Conservation (phyloP, 768 basidiomycete species). For the Zangia roseola region DNA sequence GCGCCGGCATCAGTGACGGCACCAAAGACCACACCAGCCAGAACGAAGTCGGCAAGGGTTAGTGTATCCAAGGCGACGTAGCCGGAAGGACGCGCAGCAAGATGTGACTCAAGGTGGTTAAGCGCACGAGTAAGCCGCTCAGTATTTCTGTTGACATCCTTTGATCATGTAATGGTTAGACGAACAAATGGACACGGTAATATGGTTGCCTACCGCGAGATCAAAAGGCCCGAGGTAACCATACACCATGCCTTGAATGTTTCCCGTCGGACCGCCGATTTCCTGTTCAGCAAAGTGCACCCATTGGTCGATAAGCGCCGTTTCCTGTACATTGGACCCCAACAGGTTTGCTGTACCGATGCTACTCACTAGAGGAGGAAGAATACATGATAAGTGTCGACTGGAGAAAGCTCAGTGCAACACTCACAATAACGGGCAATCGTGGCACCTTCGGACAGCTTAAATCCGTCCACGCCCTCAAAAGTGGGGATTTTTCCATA, state of each 20-base stretch:
- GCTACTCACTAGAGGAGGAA: too few relatives aligned
- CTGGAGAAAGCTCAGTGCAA: too few relatives aligned
- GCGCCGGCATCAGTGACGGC: not conserved
- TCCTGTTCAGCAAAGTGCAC: conserved; percentile 20
- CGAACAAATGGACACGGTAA: not conserved
- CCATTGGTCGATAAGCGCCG: conserved; percentile 19
- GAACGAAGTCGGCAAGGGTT: conserved; percentile 19
- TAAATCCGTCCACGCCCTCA: conserved; percentile 14
- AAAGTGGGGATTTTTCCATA: conserved; percentile 17
- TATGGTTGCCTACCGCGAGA: conserved; percentile 7
- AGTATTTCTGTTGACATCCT: not conserved
- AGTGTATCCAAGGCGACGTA: conserved; percentile 15
- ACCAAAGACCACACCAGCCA: conserved; percentile 2
- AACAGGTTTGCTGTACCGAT: conserved; percentile 14
- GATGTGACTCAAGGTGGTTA: conserved; percentile 13
- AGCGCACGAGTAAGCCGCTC: conserved; percentile 8
- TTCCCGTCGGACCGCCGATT: not conserved
- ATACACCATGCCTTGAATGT: not conserved
- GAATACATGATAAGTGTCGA: not conserved
- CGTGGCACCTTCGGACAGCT: conserved; percentile 11
- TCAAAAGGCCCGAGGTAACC: conserved; percentile 1
- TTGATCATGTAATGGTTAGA: too few relatives aligned
- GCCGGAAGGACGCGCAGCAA: conserved; percentile 9
- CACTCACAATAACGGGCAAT: conserved; percentile 22
- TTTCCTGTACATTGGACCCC: conserved; percentile 11